Percentiles rank a stretch among this genome's conserved stretches.
These are phyloP conservation scores for Asterella californica DNA, from an alignment of 225 moss, liverwort and hornwort genomes.

Conservation along the genomic window DNA sequence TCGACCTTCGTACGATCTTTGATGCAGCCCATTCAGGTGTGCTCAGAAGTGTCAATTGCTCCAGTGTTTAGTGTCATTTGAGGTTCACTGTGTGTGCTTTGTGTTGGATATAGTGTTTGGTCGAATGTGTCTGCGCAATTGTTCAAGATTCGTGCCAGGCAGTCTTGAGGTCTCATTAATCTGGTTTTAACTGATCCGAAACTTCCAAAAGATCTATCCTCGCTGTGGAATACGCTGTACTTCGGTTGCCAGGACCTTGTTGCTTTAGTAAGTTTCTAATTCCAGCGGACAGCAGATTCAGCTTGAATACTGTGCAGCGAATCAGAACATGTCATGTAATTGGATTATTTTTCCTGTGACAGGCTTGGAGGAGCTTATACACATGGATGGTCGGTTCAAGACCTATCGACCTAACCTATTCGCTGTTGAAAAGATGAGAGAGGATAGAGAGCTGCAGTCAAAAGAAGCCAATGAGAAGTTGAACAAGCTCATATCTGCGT, in stretches of 20 bases:
- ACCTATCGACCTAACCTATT: constrained; percentile 65
- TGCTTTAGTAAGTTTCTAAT: too few relatives aligned
- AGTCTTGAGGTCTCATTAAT: not conserved
- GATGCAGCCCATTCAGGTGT: constrained; percentile 59
- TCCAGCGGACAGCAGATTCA: too few relatives aligned
- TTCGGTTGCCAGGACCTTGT: too few relatives aligned
- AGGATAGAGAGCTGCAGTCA: constrained; percentile 85
- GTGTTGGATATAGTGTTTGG: not conserved
- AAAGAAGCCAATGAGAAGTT: constrained; percentile 77
- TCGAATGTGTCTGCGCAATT: not conserved
- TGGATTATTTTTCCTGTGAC: not conserved
- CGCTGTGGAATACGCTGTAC: not conserved
- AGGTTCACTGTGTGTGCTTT: not conserved
- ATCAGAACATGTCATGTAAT: not conserved
- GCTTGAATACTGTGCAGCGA: not conserved
- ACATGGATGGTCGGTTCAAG: constrained; percentile 68
- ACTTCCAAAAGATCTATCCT: not conserved
- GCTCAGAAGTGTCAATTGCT: not conserved
- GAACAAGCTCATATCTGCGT: constrained; percentile 54
- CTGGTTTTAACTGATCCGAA: not conserved
- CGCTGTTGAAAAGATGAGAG: constrained; percentile 49
- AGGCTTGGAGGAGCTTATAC: constrained; percentile 68
- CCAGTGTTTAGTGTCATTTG: not conserved
- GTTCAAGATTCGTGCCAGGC: not conserved
- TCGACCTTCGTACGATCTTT: constrained; percentile 75